A percentile compares a stretch with the other conserved stretches of the same genome.
Conservation (phyloP, 345 rosid genomes). For the Fremontodendron californicum region DNA sequence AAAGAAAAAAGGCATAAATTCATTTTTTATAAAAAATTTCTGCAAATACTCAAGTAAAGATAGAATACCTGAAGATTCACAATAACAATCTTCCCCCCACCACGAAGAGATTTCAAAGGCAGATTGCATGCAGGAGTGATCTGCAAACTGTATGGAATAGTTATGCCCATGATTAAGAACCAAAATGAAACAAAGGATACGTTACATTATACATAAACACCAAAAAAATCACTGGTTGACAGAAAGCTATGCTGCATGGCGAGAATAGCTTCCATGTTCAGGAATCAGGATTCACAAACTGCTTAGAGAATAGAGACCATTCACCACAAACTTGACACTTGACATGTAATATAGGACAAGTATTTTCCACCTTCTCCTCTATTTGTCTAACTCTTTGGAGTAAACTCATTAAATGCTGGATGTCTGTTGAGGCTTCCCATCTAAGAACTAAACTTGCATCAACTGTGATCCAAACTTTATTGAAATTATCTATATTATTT, state of each 20-base stretch:
- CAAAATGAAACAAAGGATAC: background rate
- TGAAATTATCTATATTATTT: background rate
- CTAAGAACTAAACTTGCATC: background rate
- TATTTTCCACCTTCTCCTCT: background rate
- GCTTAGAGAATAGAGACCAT: background rate
- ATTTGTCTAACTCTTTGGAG: background rate
- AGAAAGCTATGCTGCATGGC: background rate
- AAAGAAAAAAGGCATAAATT: background rate
- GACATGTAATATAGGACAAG: background rate
- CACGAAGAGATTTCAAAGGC: constrained; percentile 83
- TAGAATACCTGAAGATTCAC: constrained; percentile 86
- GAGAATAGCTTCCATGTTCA: background rate
- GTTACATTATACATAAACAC: background rate
- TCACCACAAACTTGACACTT: background rate
- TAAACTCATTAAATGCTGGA: background rate
- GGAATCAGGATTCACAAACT: background rate
- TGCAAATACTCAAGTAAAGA: background rate
- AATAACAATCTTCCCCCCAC: constrained; percentile 90
- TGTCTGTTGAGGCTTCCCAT: background rate
- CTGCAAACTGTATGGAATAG: constrained; percentile 74
- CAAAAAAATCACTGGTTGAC: background rate
- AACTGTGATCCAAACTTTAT: too few relatives aligned
- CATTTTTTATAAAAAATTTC: background rate
- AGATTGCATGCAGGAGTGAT: constrained; percentile 99
- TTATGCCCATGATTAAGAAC: constrained; percentile 11